Conservation (phyloP, 495 filamentous ascomycete genomes). For the Trichoderma gamsii region DNA sequence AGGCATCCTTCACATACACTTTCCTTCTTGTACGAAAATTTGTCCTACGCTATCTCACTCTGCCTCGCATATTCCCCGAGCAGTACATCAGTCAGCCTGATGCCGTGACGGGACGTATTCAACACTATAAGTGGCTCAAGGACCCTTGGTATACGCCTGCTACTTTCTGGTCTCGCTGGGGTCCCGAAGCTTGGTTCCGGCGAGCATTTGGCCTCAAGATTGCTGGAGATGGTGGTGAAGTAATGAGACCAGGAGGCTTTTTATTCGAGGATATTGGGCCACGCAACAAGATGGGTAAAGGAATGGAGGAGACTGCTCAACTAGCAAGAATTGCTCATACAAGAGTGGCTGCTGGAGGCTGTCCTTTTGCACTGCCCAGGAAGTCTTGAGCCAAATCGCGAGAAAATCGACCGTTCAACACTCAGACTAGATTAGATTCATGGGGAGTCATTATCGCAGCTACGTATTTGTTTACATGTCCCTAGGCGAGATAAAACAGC, state of each 20-base stretch:
- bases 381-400: not conserved
- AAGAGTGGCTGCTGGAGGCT: conserved; percentile 41
- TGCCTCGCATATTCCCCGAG: conserved; percentile 48
- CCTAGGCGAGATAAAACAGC: no score
- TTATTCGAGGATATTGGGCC: conserved; percentile 54
- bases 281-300: conserved; percentile 49
- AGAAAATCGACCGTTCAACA: no score
- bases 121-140: conserved; percentile 44
- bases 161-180: conserved; percentile 57
- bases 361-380: conserved; percentile 40
- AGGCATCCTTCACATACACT: conserved; percentile 21
- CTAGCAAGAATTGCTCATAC: conserved; percentile 29
- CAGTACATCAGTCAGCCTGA: conserved; percentile 39
- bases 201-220: conserved; percentile 51
- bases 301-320: conserved; percentile 40
- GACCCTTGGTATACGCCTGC: conserved; percentile 57
- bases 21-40: conserved; percentile 45
- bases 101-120: conserved; percentile 42
- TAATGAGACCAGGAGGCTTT: conserved; percentile 56
- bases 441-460: no score
- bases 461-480: no score
- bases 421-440: no score
- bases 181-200: conserved; percentile 46
- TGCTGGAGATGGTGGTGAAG: conserved; percentile 53
- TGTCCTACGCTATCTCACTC: conserved; percentile 48